Evolutionary conservation across 768 basidiomycete species (phyloP), one percentile per base, ranked within the genome.

Genomic region (Rhizopogon rudus): DNA sequence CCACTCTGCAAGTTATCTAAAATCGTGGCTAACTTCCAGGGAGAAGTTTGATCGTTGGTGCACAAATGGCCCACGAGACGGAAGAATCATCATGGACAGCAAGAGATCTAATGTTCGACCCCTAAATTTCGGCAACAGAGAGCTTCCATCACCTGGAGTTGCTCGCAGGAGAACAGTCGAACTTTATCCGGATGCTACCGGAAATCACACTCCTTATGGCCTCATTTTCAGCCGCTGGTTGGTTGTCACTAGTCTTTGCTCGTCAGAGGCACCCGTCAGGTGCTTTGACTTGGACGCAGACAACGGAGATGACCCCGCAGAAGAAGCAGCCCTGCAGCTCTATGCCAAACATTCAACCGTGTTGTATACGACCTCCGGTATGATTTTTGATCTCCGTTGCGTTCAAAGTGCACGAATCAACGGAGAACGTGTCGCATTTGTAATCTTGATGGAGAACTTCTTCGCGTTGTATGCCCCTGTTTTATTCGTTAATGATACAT

Each of bases 351-450:
- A 49, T 49, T 49, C 48, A 37, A 49, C 48, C 16, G 48, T 49
- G 20, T 10, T 49, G 48, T 49, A 49, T 35, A 49, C 48, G 14
- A 49, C 48, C 3, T 49, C 48, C 3, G 48, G 48, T 37, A 49
- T 49, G 48, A 49, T 49, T 49, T 49, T 49, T 49, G 48, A 49
- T 35, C 48, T 49, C 22, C 48, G 48, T 37, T 49, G 48, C 48
- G 48, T 49, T 22, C 48, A 49, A 37, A 49, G 48, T 5, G 31
- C 48, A 6, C 48, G 35, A 3, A 49, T 9, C 20, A 49, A 49
- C 14, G 48, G 48, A 39, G 48, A 49, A 49, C 48, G 48, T 49
- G 35, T 49, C 5, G 48, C 48, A 20, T 49, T 49, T 49, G 48
- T 49, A 33, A 49, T 49, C 31, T 37, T 49, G 35, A 35, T 49